Base-by-base conservation (phyloP, 2,329 filamentous ascomycete genomes). In the Alternaria brassicicola region DNA sequence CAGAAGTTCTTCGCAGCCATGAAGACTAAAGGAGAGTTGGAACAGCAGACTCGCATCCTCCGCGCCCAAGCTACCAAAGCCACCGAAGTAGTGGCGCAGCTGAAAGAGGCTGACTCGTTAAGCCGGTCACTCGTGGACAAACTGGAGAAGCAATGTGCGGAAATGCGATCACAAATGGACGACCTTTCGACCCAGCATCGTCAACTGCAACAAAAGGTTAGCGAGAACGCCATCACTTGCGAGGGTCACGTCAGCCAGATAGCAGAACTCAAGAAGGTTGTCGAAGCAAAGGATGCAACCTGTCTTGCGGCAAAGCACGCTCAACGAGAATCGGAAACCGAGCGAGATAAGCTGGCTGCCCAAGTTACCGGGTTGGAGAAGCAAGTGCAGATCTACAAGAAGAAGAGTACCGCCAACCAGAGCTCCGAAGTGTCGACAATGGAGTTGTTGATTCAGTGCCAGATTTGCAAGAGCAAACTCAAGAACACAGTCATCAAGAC, bases 1-100 rank as follows among this genome's bases (percentile, higher is more conserved):
- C 94, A 98, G 73, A 98, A 98, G 78, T 99, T 96, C 75, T 98
- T 98, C 76, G 92, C 91, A 1, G 92, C 93, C 8, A 93, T 96
- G 83, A 97, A 97, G 75, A 90, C 93, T 67, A 96, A 94, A 72
- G 94, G 98, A 71, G 89, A 90, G 42, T 86, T 92, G 49, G 89
- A 93, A 57, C 84, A 86, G 57, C 94, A 98, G 78, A 89, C 96
- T 45, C 85, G 91, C 66, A 86, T 89, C 3, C 81, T 97, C 57
- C 88, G 92, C 60, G 84, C 88, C 61, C 93, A 98, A 76, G 96
- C 94, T 72, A 84, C 86, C 46, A 96, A 96, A 79, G 96, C 91
- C 56, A 93, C 92, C 0, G 95, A 98, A 74, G 96, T 98, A 59
- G 93, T 99, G 39, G 86, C 92, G 0, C 91, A 96, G 66, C 82